These are phyloP conservation scores for Cordyceps cicadae DNA, from an alignment of 2,329 filamentous ascomycete genomes.

Conservation along the genomic window DNA sequence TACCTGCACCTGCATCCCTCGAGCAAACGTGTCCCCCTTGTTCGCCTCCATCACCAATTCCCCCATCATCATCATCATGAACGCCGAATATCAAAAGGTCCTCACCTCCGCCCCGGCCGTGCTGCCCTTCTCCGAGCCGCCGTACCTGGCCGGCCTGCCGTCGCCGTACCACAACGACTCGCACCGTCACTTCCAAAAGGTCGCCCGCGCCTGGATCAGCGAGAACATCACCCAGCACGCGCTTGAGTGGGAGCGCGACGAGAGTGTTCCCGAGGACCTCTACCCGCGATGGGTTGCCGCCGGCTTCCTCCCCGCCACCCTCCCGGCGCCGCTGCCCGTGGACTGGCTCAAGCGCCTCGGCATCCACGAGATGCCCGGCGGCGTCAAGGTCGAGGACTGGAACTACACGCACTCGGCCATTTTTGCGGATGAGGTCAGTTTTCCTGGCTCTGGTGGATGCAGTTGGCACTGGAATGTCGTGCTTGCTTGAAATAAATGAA, in stretches of 20 bases:
- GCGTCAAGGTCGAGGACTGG: constrained; percentile 62
- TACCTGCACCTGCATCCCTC: background rate
- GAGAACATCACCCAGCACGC: constrained; percentile 54
- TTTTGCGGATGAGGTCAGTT: constrained; percentile 48
- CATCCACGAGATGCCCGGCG: constrained; percentile 58
- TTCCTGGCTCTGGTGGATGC: no score
- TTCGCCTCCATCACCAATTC: background rate
- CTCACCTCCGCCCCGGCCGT: constrained; percentile 10
- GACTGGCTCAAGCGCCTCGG: constrained; percentile 58
- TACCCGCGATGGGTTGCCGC: constrained; percentile 51
- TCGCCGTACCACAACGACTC: constrained; percentile 63
- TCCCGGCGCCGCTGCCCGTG: constrained; percentile 61
- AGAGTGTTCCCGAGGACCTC: constrained; percentile 50
- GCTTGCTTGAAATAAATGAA: no score
- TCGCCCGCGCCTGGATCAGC: constrained; percentile 56
- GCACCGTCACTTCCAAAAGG: constrained; percentile 57
- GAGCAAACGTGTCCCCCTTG: background rate
- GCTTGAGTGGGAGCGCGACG: constrained; percentile 61
- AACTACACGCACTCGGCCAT: constrained; percentile 65
- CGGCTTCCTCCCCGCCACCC: constrained; percentile 59
- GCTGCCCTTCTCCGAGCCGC: constrained; percentile 60
- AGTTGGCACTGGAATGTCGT: no score
- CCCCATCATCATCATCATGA: constrained; percentile 1
- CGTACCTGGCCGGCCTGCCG: constrained; percentile 60
- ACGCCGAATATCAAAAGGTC: constrained; percentile 7